Conservation (phyloP, 192 early-diverging fungal species). For the Phycomyces blakesleeanus region DNA sequence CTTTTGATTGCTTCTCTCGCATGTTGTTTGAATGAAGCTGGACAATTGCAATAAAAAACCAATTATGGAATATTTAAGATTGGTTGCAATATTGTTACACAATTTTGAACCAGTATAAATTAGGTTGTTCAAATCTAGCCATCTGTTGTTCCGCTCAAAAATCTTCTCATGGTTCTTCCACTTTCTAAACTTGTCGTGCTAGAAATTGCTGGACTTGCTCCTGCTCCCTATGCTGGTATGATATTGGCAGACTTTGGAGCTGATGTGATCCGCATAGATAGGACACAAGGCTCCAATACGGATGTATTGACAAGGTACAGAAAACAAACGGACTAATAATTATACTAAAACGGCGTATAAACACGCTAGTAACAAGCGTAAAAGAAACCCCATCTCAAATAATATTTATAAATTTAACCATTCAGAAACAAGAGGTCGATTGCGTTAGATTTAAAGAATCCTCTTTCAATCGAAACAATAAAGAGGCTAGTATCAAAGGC, state of each 20-base stretch:
- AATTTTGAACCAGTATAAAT: too few species aligned
- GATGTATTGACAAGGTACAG: slow-evolving; percentile 46
- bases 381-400: not conserved
- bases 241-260: slow-evolving; percentile 68
- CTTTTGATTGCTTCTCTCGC: slow-evolving; percentile 19
- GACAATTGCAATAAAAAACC: not conserved
- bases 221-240: slow-evolving; percentile 65
- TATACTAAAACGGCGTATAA: not conserved
- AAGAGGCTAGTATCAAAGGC: slow-evolving; percentile 41
- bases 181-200: slow-evolving; percentile 52
- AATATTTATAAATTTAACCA: too few species aligned
- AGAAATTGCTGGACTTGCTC: slow-evolving; percentile 66
- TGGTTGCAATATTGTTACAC: too few species aligned
- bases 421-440: slow-evolving; percentile 60
- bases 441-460: slow-evolving; percentile 54
- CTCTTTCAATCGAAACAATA: slow-evolving; percentile 41
- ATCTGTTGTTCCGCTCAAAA: too few species aligned
- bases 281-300: slow-evolving; percentile 31
- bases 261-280: slow-evolving; percentile 61
- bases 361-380: not conserved
- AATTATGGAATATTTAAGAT: too few species aligned
- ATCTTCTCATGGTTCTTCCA: slow-evolving; percentile 25
- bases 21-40: not conserved
- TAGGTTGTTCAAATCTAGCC: too few species aligned
- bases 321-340: too few species aligned